Conservation (phyloP, 2,329 filamentous ascomycete species). For the Cladophialophora psammophila region DNA sequence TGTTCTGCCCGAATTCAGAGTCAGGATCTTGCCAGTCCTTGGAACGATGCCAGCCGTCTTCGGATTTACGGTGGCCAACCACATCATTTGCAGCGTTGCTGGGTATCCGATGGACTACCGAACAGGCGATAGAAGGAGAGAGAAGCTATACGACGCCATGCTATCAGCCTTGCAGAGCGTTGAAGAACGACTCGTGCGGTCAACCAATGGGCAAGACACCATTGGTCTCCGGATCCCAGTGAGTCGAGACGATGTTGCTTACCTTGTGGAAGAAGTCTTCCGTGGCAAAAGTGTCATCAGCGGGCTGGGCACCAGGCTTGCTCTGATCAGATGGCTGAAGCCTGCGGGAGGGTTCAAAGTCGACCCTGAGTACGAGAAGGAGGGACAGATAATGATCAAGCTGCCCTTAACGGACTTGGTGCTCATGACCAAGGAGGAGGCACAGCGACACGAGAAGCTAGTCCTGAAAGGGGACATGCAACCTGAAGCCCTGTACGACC, state of each 20-base stretch:
- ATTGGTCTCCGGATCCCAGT: constrained; percentile 81
- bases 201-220: constrained; percentile 55
- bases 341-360: constrained; percentile 67
- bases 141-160: constrained; percentile 91
- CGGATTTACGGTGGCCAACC: constrained; percentile 88
- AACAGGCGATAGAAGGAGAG: constrained; percentile 77
- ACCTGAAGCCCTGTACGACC: constrained; percentile 76
- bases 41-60: constrained; percentile 98
- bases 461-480: constrained; percentile 73
- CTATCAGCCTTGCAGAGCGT: constrained; percentile 75
- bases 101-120: constrained; percentile 85
- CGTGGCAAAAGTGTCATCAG: constrained; percentile 82
- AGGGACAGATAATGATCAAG: constrained; percentile 79
- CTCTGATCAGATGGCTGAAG: constrained; percentile 79
- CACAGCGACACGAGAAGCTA: constrained; percentile 77
- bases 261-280: constrained; percentile 88
- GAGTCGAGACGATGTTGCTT: constrained; percentile 81
- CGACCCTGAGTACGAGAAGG: constrained; percentile 64
- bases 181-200: constrained; percentile 76
- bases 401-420: constrained; percentile 76
- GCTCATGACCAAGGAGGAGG: constrained; percentile 91
- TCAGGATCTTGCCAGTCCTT: constrained; percentile 91
- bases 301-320: constrained; percentile 78
- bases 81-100: constrained; percentile 81
- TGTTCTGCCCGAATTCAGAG: constrained; percentile 88